Evolutionary conservation across 768 basidiomycete species (phyloP), one percentile per base, ranked within the genome.

Genomic region (Cytidiella melzeri): DNA sequence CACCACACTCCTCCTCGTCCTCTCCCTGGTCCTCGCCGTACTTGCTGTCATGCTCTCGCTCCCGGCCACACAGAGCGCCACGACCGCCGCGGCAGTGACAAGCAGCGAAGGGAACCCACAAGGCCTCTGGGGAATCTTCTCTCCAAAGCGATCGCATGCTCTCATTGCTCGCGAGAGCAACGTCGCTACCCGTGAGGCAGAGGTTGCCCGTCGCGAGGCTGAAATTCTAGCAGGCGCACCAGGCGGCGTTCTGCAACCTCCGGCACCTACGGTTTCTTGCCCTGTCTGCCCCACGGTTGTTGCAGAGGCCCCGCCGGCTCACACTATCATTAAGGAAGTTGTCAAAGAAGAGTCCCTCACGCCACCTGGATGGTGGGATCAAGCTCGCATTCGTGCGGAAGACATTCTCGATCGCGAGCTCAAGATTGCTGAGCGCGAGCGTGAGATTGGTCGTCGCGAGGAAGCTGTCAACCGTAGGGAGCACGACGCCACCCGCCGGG

Each of bases 11-110:
- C 77, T 92, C 45, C 83, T 92, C 27, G 85, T 92, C 43, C 76
- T 92, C 37, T 92, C 90, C 10, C 81, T 92, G 27, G 80, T 92
- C 43, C 73, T 92, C 23, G 90, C 89, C 28, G 88, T 91, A 20
- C 76, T 92, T n/a, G 89, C 90, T 4, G 82, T 92, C 59, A 91
- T 92, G 88, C 80, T 92, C 21, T 90, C 90, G 2, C 74, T 92
- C 4, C 90, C 90, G 1, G 80, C 82, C 0, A 43, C 45, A 13
- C 69, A 69, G 41, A 55, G 68, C 13, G 51, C 68, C n/a, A 56
- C 63, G 0, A 55, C 68, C n/a, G 50, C 68, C 18, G 55, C 63
- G 0, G 26, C 71, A 0, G 46, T 49, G 3, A 53, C 51, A n/a
- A 43, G 25, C 20, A 6, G 25, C 19, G 41, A 53, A n/a, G 34